Evolutionary conservation across 306 rosid genomes (phyloP).

Genomic region (Delonix regia): DNA sequence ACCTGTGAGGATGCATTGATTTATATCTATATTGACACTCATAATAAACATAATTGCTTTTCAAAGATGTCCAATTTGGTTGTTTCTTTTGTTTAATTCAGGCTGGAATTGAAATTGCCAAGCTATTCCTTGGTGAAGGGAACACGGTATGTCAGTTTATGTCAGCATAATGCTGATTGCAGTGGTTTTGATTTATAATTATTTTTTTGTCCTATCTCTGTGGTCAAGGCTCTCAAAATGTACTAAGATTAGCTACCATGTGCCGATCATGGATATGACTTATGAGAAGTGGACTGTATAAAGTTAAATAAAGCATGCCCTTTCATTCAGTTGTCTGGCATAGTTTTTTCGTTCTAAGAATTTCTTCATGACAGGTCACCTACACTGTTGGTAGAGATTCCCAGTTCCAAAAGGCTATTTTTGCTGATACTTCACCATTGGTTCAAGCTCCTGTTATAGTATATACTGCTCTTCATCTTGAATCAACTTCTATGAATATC

Average conservation of each 20-base stretch:
- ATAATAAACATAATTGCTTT: neutral
- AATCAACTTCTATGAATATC: conserved; percentile 25
- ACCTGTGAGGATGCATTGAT: neutral
- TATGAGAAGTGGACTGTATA: neutral
- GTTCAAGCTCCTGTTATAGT: conserved; percentile 81
- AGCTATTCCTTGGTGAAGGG: conserved; percentile 83
- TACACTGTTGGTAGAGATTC: conserved; percentile 93
- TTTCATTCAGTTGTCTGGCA: conserved; percentile 18
- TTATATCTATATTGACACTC: neutral
- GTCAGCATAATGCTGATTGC: conserved; percentile 8
- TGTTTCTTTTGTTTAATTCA: conserved; percentile 48
- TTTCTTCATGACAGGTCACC: conserved; percentile 69
- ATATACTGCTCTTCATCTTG: conserved; percentile 38
- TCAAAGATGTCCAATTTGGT: conserved; percentile 34
- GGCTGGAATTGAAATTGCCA: conserved; percentile 96
- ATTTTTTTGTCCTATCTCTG: neutral
- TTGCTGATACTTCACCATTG: conserved; percentile 73
- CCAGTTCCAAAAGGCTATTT: conserved; percentile 68
- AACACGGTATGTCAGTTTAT: conserved; percentile 65
- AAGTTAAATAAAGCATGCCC: neutral
- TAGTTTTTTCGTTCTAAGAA: conserved; percentile 29
- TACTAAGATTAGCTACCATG: neutral
- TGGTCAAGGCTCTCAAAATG: conserved; percentile 7
- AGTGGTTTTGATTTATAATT: conserved; percentile 11
- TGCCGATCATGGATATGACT: neutral